Evolutionary conservation across 345 rosid species (phyloP), one percentile per base, ranked within the genome.

Genomic region (Ceriops decandra): DNA sequence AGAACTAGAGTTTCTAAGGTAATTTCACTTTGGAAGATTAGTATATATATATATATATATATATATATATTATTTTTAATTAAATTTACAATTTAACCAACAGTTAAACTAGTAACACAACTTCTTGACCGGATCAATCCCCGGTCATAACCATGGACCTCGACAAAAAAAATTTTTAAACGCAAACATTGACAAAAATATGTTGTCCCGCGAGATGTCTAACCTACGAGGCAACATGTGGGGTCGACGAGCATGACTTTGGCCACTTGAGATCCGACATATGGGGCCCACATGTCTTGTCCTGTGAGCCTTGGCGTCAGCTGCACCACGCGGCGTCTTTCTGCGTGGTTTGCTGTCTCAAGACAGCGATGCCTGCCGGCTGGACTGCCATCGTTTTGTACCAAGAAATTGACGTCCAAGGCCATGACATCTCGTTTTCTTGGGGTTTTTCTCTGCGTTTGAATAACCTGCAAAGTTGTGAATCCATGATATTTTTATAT

Each of bases 261-360:
- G 42, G 32, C 56, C 13, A 15, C 13, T 16, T 6, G n/a, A 1
- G 46, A 11, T 6, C 81, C 76, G 76, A 77, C 95, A 82, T 7
- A 5, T 0, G 10, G 79, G 87, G 95, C 46, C 87, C 72, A 77
- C 68, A 53, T 82, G 87, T 82, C 24, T 26, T 60, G 80, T 86
- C 91, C 81, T 72, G 79, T 81, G 81, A 84, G 79, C 81, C n/a
- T 6, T 21, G 42, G 31, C 73, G 76, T 72, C 79, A 76, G 72
- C 68, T 70, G 73, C 70, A 69, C 79, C 86, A 82, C 85, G 80
- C 81, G 83, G 83, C 84, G 58, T 56, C 59, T 76, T 74, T 52
- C 27, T 63, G 61, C 70, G 56, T 68, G 64, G 53, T 62, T 57
- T 74, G 83, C 70, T 66, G 82, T 77, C 24, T 62, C 28, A 15